phyloP scores from a whole-genome alignment of 805 yeast genomes.

The Yamadazyma phyllophila region DNA sequence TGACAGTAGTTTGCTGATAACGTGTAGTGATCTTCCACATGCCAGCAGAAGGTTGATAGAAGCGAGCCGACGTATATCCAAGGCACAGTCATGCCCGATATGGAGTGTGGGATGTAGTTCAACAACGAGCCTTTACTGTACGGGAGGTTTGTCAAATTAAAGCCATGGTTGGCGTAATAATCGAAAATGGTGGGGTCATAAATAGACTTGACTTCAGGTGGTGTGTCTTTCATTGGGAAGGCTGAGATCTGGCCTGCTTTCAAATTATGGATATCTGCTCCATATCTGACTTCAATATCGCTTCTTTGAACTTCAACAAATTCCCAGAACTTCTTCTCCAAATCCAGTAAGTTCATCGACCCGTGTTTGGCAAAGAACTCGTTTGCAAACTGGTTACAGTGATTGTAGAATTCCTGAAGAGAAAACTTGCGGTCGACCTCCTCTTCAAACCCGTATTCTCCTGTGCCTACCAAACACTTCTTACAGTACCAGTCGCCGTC shows the following conservation, averaged over 20 bases:
- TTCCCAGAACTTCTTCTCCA: conserved; percentile 72
- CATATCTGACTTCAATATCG: conserved; percentile 67
- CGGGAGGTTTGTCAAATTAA: conserved; percentile 75
- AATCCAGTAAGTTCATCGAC: conserved; percentile 36
- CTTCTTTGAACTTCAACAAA: conserved; percentile 38
- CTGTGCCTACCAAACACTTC: conserved; percentile 79
- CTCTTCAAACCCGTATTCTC: conserved; percentile 86
- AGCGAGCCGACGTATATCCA: conserved; percentile 93
- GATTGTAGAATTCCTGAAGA: conserved; percentile 56
- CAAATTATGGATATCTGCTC: conserved; percentile 78
- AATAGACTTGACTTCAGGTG: conserved; percentile 11
- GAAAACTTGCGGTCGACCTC: conserved; percentile 50
- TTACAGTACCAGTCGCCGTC: conserved; percentile 76
- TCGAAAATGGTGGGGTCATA: conserved; percentile 15
- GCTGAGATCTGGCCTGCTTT: conserved; percentile 69
- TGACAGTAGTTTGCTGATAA: conserved; percentile 91
- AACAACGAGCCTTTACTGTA: conserved; percentile 67
- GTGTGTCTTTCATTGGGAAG: conserved; percentile 53
- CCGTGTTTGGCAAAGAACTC: conserved; percentile 37
- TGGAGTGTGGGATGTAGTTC: conserved; percentile 59
- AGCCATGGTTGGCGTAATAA: conserved; percentile 57
- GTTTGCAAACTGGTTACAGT: conserved; percentile 49
- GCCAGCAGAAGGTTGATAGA: conserved; percentile 95
- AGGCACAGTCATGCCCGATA: conserved; percentile 93
- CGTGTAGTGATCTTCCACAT: conserved; percentile 91